Evolutionary conservation across 2,329 filamentous ascomycete genomes (phyloP).

Genomic region (Chaetomium olivaceum): DNA sequence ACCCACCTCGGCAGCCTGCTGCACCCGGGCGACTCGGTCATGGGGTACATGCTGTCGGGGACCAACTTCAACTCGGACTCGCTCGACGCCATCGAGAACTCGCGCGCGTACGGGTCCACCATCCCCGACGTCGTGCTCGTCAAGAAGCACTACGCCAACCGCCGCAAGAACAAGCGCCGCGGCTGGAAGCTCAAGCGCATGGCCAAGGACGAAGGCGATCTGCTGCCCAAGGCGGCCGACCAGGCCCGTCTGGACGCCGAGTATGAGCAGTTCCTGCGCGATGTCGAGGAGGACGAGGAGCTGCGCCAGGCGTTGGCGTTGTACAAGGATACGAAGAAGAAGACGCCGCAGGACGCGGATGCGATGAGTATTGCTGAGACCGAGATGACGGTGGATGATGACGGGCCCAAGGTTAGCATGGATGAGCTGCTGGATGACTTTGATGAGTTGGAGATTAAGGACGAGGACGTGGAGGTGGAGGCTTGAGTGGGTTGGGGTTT

Average conservation of each 20-base stretch:
- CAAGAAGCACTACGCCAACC: conserved; percentile 88
- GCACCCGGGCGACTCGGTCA: conserved; percentile 84
- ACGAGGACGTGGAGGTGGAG: conserved; percentile 36
- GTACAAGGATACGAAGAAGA: conserved; percentile 69
- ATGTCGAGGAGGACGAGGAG: conserved; percentile 94
- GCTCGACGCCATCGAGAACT: conserved; percentile 79
- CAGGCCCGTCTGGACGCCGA: conserved; percentile 86
- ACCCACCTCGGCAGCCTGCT: conserved; percentile 87
- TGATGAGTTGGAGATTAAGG: conserved; percentile 78
- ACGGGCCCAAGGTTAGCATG: conserved; percentile 71
- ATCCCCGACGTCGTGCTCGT: conserved; percentile 93
- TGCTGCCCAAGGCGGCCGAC: conserved; percentile 82
- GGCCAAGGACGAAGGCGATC: conserved; percentile 83
- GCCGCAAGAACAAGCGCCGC: conserved; percentile 78
- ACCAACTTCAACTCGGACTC: conserved; percentile 91
- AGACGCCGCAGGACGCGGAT: conserved; percentile 45
- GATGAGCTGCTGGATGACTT: conserved; percentile 88
- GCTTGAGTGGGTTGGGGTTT: neutral
- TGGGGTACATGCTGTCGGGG: conserved; percentile 90
- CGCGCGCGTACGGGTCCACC: conserved; percentile 70
- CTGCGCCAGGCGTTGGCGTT: conserved; percentile 79
- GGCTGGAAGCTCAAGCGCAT: conserved; percentile 97
- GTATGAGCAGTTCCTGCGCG: conserved; percentile 95
- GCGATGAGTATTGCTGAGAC: conserved; percentile 66
- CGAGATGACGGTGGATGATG: conserved; percentile 61